A percentile compares a stretch with the other conserved stretches of the same genome.
Evolutionary conservation across 2,329 filamentous ascomycete species (phyloP).

Genomic region (Drechslerella stenobrocha): DNA sequence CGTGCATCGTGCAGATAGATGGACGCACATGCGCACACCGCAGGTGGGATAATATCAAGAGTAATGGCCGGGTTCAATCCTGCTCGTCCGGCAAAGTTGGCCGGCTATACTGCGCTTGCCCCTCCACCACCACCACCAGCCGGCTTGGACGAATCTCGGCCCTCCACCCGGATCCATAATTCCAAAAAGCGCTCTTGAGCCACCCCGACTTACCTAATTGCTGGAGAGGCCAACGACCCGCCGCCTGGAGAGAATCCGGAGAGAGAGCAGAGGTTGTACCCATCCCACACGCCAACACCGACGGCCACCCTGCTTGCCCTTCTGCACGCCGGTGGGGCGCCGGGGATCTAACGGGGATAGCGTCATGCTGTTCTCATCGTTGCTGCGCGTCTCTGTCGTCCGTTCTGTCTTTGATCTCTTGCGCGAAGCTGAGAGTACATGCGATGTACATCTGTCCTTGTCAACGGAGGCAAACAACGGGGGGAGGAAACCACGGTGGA

Average conservation of each 20-base stretch:
- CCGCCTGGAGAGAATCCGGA: constrained; percentile 18
- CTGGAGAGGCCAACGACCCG: not conserved
- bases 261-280: constrained; percentile 14
- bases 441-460: constrained; percentile 19
- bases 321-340: constrained; percentile 21
- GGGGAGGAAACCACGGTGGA: not conserved
- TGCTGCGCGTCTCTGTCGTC: constrained; percentile 35
- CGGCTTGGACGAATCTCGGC: constrained; percentile 12
- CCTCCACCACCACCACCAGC: constrained; percentile 14
- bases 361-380: constrained; percentile 29
- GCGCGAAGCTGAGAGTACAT: constrained; percentile 12
- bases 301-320: constrained; percentile 33
- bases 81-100: constrained; percentile 28
- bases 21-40: constrained; percentile 6
- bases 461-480: constrained; percentile 21
- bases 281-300: constrained; percentile 47
- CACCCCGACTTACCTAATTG: not conserved
- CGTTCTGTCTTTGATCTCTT: constrained; percentile 18
- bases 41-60: constrained; percentile 7
- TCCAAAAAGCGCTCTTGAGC: not conserved
- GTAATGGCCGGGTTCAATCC: constrained; percentile 36
- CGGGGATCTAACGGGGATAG: constrained; percentile 31
- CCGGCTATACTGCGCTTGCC: constrained; percentile 42
- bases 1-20: too few species aligned
- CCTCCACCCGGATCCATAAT: constrained; percentile 4